These are phyloP conservation scores for Saturnispora ahearnii DNA, from an alignment of 805 yeast genomes.

Conservation along the genomic window DNA sequence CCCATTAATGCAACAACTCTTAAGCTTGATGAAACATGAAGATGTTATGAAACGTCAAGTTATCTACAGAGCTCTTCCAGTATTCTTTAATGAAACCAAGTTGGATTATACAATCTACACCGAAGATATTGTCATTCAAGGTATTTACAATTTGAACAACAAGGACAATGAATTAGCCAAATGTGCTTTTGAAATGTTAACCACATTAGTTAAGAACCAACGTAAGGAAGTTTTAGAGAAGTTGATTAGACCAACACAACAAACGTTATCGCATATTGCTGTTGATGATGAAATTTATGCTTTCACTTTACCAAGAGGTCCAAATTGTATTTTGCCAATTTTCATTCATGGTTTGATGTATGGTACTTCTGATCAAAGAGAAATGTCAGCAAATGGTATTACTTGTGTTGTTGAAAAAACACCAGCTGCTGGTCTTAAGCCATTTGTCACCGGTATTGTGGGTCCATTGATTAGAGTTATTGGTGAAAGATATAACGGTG, in stretches of 20 bases:
- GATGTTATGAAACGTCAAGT: slow-evolving; percentile 55
- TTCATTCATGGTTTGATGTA: slow-evolving; percentile 94
- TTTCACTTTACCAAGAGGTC: slow-evolving; percentile 71
- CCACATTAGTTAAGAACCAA: slow-evolving; percentile 58
- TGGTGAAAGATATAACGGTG: slow-evolving; percentile 89
- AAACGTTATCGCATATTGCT: slow-evolving; percentile 60
- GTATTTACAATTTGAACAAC: slow-evolving; percentile 68
- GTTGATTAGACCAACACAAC: slow-evolving; percentile 72
- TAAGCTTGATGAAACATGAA: slow-evolving; percentile 70
- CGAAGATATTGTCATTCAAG: slow-evolving; percentile 63
- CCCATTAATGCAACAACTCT: slow-evolving; percentile 72
- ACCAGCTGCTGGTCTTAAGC: slow-evolving; percentile 70
- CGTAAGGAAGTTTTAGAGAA: slow-evolving; percentile 69
- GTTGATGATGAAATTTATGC: slow-evolving; percentile 59
- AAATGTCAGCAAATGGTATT: slow-evolving; percentile 78
- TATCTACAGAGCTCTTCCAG: slow-evolving; percentile 57
- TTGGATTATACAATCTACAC: slow-evolving; percentile 67
- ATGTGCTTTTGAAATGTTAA: slow-evolving; percentile 56
- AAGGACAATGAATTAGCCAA: slow-evolving; percentile 50
- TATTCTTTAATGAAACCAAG: slow-evolving; percentile 55
- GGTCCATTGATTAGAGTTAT: slow-evolving; percentile 97
- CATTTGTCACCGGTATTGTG: slow-evolving; percentile 86
- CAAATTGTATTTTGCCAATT: slow-evolving; percentile 79
- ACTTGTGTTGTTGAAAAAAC: slow-evolving; percentile 81
- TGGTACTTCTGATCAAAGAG: slow-evolving; percentile 78